Conservation (phyloP, 495 filamentous ascomycete species). For the Symbiotaphrina buchneri region DNA sequence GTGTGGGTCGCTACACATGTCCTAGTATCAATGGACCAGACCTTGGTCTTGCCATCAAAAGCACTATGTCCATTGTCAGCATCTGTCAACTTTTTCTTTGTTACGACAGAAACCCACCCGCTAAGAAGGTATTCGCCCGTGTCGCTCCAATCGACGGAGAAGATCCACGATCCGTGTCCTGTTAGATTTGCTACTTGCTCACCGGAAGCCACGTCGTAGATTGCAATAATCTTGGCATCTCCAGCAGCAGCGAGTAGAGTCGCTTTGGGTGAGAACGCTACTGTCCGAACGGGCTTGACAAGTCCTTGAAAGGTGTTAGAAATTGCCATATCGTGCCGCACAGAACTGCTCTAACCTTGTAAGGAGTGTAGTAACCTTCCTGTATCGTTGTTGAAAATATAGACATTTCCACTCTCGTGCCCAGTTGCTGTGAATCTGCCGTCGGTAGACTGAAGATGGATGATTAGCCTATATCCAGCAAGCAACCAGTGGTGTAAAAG, state of each 20-base stretch:
- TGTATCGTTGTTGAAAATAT: slow-evolving; percentile 83
- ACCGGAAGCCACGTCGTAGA: slow-evolving; percentile 80
- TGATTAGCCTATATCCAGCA: slow-evolving; percentile 2
- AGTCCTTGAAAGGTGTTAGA: slow-evolving; percentile 29
- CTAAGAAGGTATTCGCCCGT: slow-evolving; percentile 87
- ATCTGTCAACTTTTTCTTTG: background rate
- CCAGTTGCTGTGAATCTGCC: slow-evolving; percentile 75
- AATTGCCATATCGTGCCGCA: background rate
- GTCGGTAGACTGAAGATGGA: slow-evolving; percentile 31
- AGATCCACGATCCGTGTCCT: slow-evolving; percentile 67
- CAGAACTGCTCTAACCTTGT: slow-evolving; percentile 29
- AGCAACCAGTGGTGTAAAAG: background rate
- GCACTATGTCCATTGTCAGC: slow-evolving; percentile 19
- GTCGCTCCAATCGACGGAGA: slow-evolving; percentile 74
- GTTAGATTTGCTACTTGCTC: slow-evolving; percentile 75
- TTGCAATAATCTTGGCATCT: slow-evolving; percentile 65
- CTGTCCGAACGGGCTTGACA: slow-evolving; percentile 57
- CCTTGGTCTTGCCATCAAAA: slow-evolving; percentile 81
- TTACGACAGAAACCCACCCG: slow-evolving; percentile 27
- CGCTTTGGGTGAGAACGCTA: slow-evolving; percentile 70
- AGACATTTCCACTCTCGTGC: slow-evolving; percentile 82
- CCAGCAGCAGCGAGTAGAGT: slow-evolving; percentile 82
- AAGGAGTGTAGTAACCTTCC: slow-evolving; percentile 71
- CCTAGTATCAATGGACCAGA: slow-evolving; percentile 71
- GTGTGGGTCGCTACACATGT: slow-evolving; percentile 82